These are phyloP conservation scores for Magnusiomyces paraingens DNA, from an alignment of 1,139 yeast species.

Conservation along the genomic window DNA sequence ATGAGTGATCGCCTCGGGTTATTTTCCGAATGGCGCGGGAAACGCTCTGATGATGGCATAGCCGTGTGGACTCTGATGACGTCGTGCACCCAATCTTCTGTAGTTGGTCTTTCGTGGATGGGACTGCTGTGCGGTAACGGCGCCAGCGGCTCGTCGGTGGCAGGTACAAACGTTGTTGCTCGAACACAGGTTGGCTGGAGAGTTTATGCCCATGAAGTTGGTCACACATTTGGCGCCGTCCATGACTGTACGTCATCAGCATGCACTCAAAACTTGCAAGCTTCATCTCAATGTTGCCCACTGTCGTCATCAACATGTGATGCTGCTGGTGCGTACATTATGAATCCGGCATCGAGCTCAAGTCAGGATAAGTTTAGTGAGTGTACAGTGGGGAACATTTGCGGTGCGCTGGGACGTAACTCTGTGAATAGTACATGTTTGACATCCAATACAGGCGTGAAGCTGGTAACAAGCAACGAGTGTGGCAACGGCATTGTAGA, in stretches of 20 bases:
- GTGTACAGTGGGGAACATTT: conserved; percentile 36
- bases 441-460: conserved; percentile 31
- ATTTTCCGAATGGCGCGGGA: conserved; percentile 34
- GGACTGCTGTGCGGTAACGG: conserved; percentile 31
- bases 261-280: conserved; percentile 29
- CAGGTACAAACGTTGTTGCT: conserved; percentile 35
- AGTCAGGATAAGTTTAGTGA: conserved; percentile 30
- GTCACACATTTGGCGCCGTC: conserved; percentile 40
- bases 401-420: conserved; percentile 30
- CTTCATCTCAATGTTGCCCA: conserved; percentile 35
- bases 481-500: conserved; percentile 40
- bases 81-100: conserved; percentile 31
- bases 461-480: conserved; percentile 30
- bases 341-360: conserved; percentile 35
- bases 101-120: conserved; percentile 38
- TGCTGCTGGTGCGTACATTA: conserved; percentile 33
- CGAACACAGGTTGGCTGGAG: conserved; percentile 33
- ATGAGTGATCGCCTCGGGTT: conserved; percentile 30
- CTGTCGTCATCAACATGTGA: conserved; percentile 27
- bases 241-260: conserved; percentile 37
- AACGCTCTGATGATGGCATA: conserved; percentile 27
- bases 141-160: conserved; percentile 22
- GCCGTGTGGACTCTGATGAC: conserved; percentile 38
- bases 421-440: conserved; percentile 33
- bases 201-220: conserved; percentile 38